phyloP scores from a whole-genome alignment of 108 stramenopile species.

The Pseudonitzschia multiseries region DNA sequence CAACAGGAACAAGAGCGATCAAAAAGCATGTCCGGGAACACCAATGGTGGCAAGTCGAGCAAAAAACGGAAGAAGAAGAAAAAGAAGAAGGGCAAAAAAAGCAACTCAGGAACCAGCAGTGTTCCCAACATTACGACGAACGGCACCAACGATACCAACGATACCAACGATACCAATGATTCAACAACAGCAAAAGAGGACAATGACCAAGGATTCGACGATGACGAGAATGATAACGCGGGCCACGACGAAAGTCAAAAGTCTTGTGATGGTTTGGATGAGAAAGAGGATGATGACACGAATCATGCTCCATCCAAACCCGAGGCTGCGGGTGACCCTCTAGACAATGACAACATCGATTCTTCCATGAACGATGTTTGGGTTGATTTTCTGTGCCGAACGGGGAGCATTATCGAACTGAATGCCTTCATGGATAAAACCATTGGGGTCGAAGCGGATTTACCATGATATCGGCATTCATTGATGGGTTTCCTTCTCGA shows the following conservation, averaged over 20 bases:
- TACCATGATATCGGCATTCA: too few relatives aligned
- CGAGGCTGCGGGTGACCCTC: too few relatives aligned
- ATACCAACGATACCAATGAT: neutral
- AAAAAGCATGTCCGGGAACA: neutral
- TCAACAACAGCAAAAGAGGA: neutral
- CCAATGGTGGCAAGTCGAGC: neutral
- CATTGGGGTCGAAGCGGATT: neutral
- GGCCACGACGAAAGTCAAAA: neutral
- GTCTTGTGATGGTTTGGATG: neutral
- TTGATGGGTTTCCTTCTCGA: neutral
- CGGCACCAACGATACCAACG: neutral
- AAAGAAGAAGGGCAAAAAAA: conserved; percentile 4
- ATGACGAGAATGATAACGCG: neutral
- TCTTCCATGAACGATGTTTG: conserved; percentile 10
- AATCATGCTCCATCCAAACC: neutral
- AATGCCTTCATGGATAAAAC: conserved; percentile 16
- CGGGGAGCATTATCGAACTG: conserved; percentile 14
- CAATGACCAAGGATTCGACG: neutral
- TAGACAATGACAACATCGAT: neutral
- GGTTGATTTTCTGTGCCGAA: neutral
- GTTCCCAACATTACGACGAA: neutral
- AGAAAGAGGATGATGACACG: neutral
- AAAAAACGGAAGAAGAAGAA: conserved; percentile 15
- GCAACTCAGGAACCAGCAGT: neutral
- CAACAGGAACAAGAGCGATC: conserved; percentile 4